A percentile compares a stretch with the other conserved stretches of the same genome.
Conservation (phyloP, 306 rosid species). For the Corylus heterophylla region DNA sequence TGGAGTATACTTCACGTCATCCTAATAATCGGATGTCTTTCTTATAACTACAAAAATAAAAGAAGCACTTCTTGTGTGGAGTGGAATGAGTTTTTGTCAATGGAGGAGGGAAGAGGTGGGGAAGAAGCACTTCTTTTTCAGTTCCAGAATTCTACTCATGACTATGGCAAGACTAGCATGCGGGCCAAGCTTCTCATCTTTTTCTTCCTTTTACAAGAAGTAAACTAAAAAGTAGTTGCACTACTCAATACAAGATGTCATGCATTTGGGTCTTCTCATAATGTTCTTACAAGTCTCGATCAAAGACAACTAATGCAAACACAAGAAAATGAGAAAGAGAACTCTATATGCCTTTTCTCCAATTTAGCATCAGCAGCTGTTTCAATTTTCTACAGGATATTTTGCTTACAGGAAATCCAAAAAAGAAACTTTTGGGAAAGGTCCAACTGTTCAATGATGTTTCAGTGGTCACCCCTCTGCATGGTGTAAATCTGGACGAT, state of each 20-base stretch:
- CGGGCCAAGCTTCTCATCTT: too few relatives aligned
- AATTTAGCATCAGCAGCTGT: neutral
- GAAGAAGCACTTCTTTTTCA: too few relatives aligned
- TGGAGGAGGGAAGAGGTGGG: too few relatives aligned
- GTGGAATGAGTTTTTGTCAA: too few relatives aligned
- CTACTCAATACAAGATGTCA: neutral
- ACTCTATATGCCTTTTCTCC: slow-evolving; percentile 6
- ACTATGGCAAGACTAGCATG: too few relatives aligned
- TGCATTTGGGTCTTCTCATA: neutral
- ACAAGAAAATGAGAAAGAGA: slow-evolving; percentile 10
- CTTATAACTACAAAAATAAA: neutral
- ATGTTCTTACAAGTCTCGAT: neutral
- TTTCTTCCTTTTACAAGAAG: too few relatives aligned
- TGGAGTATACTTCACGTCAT: too few relatives aligned
- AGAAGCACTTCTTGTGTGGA: too few relatives aligned
- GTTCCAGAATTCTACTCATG: too few relatives aligned
- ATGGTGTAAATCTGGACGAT: slow-evolving; percentile 4
- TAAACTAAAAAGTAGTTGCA: too few relatives aligned
- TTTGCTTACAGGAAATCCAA: slow-evolving; percentile 11
- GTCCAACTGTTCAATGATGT: slow-evolving; percentile 16
- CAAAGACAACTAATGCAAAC: slow-evolving; percentile 3
- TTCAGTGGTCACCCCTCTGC: slow-evolving; percentile 20
- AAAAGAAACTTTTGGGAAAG: slow-evolving; percentile 13
- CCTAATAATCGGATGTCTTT: too few relatives aligned
- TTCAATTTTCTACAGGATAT: slow-evolving; percentile 10